Evolutionary conservation across 1,284 basidiomycete species (phyloP).

Genomic region (Irpex sp.): DNA sequence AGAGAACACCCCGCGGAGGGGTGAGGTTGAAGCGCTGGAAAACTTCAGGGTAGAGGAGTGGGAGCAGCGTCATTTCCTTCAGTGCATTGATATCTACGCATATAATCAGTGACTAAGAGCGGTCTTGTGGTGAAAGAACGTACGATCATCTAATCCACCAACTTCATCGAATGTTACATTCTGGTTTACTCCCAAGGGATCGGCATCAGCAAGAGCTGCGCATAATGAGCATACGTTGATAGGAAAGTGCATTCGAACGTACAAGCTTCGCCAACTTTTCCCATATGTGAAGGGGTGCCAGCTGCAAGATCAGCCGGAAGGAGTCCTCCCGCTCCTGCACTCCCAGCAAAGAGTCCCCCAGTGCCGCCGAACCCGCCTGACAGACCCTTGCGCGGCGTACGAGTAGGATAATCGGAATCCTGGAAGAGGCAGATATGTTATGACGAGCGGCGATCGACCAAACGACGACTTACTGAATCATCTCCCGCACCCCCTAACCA

Average conservation of each 20-base stretch:
- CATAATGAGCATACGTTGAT: slow-evolving; percentile 14
- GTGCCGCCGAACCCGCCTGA: slow-evolving; percentile 36
- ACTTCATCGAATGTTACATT: slow-evolving; percentile 96
- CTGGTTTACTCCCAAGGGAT: slow-evolving; percentile 92
- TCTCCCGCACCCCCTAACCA: slow-evolving; percentile 72
- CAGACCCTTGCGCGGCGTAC: slow-evolving; percentile 64
- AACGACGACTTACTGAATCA: slow-evolving; percentile 54
- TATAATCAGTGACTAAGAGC: neutral
- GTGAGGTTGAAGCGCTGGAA: slow-evolving; percentile 95
- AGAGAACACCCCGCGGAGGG: slow-evolving; percentile 94
- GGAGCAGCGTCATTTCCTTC: slow-evolving; percentile 98
- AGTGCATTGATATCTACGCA: slow-evolving; percentile 90
- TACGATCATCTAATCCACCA: slow-evolving; percentile 94
- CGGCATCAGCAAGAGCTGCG: slow-evolving; percentile 88
- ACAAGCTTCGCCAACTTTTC: slow-evolving; percentile 79
- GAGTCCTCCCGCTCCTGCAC: slow-evolving; percentile 49
- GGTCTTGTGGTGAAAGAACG: slow-evolving; percentile 29
- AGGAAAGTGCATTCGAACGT: slow-evolving; percentile 14
- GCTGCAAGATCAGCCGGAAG: slow-evolving; percentile 59
- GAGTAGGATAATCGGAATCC: slow-evolving; percentile 69
- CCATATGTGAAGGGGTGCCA: slow-evolving; percentile 76
- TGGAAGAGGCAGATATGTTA: slow-evolving; percentile 20
- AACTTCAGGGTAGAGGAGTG: slow-evolving; percentile 94
- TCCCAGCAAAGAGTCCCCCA: slow-evolving; percentile 51
- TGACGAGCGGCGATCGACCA: neutral